These are phyloP conservation scores for Colletotrichum salicis DNA, from an alignment of 2,329 filamentous ascomycete species.

Conservation along the genomic window DNA sequence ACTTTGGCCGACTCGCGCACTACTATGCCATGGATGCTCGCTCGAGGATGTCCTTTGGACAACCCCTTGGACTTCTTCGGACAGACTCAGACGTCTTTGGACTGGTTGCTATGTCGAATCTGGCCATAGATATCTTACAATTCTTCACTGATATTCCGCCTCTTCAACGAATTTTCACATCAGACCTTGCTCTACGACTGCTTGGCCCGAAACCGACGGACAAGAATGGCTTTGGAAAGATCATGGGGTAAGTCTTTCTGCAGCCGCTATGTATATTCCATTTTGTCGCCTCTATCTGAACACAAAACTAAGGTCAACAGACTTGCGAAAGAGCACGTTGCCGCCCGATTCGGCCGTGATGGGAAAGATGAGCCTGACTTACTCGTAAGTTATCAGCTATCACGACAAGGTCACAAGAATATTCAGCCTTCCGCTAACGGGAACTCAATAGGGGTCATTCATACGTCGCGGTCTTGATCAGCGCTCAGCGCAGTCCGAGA, in stretches of 20 bases:
- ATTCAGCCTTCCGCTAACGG: background rate
- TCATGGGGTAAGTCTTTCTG: conserved; percentile 14
- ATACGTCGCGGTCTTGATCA: conserved; percentile 21
- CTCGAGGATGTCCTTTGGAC: conserved; percentile 23
- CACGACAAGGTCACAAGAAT: background rate
- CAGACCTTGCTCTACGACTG: background rate
- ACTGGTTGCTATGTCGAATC: conserved; percentile 5
- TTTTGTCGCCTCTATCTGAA: background rate
- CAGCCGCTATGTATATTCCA: background rate
- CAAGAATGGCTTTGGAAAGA: conserved; percentile 21
- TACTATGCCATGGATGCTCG: conserved; percentile 32
- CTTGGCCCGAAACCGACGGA: conserved; percentile 19
- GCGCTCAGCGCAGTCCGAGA: conserved; percentile 17
- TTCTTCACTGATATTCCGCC: conserved; percentile 25
- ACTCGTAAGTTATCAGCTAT: conserved; percentile 2
- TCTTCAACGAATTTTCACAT: conserved; percentile 8
- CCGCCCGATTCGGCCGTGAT: background rate
- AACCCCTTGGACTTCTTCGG: conserved; percentile 6
- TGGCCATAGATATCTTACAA: conserved; percentile 22
- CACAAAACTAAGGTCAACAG: background rate
- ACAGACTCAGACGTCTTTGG: conserved; percentile 17
- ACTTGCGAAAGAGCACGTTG: conserved; percentile 17
- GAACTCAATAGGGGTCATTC: conserved; percentile 9
- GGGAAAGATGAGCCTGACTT: conserved; percentile 24
- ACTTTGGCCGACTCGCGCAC: conserved; percentile 36